phyloP scores from a whole-genome alignment of 768 basidiomycete species.

The Leccinum truebloodii region DNA sequence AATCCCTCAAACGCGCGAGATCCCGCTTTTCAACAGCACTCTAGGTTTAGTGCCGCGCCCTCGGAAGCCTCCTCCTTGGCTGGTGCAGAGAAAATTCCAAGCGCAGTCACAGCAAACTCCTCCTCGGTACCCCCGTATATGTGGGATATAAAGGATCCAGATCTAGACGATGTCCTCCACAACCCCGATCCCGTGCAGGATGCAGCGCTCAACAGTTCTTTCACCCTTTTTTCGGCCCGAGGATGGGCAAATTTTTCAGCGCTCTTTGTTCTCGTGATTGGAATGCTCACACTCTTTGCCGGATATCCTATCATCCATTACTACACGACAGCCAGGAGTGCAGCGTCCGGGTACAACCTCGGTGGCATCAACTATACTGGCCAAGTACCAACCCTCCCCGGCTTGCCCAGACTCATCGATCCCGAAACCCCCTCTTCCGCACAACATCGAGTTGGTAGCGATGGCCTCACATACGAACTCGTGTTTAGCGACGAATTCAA shows the following conservation, averaged over 20 bases:
- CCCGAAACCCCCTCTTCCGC: slow-evolving; percentile 64
- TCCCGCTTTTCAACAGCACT: slow-evolving; percentile 43
- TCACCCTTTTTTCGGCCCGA: slow-evolving; percentile 75
- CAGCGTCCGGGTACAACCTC: slow-evolving; percentile 70
- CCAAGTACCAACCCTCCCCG: slow-evolving; percentile 77
- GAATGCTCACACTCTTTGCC: slow-evolving; percentile 78
- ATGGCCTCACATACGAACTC: slow-evolving; percentile 78
- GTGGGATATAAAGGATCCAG: slow-evolving; percentile 81
- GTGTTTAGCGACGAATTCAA: slow-evolving; percentile 91
- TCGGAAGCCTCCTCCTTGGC: slow-evolving; percentile 45
- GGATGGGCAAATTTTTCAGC: slow-evolving; percentile 83
- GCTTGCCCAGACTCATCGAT: slow-evolving; percentile 74
- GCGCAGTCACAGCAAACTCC: slow-evolving; percentile 42
- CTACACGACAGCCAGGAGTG: slow-evolving; percentile 34
- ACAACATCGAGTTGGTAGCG: slow-evolving; percentile 59
- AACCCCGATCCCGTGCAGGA: slow-evolving; percentile 81
- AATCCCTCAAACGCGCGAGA: slow-evolving; percentile 47
- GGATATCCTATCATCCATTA: slow-evolving; percentile 83
- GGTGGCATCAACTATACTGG: slow-evolving; percentile 82
- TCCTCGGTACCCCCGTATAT: slow-evolving; percentile 68
- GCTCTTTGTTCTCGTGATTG: slow-evolving; percentile 65
- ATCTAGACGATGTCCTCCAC: slow-evolving; percentile 88
- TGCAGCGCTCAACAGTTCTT: slow-evolving; percentile 55
- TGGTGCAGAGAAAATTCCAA: slow-evolving; percentile 38
- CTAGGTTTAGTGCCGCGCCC: slow-evolving; percentile 58